These are phyloP conservation scores for Xylaria sp. DNA, from an alignment of 2,329 filamentous ascomycete genomes.

Conservation along the genomic window DNA sequence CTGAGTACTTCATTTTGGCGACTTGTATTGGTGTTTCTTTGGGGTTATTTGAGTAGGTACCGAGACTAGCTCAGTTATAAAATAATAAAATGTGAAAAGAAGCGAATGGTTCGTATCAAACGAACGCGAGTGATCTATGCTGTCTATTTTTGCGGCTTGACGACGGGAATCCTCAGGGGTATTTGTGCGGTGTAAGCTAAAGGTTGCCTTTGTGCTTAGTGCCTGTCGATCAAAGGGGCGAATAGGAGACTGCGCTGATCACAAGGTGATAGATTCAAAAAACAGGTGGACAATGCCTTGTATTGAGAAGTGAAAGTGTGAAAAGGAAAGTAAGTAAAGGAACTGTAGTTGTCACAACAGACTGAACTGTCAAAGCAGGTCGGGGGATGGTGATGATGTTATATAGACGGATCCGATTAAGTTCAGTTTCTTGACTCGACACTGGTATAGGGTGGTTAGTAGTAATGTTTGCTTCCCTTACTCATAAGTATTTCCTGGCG, in stretches of 20 bases:
- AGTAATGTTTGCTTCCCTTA: too few species aligned
- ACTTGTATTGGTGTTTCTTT: slow-evolving; percentile 2
- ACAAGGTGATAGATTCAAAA: slow-evolving; percentile 5
- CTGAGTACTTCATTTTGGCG: slow-evolving; percentile 39
- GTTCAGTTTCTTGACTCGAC: neutral
- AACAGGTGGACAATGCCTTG: slow-evolving; percentile 19
- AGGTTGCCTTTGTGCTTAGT: slow-evolving; percentile 6
- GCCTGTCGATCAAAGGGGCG: neutral
- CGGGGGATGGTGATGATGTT: neutral
- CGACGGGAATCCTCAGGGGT: too few species aligned
- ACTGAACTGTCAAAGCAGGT: neutral
- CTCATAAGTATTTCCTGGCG: too few species aligned
- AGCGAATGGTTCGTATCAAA: slow-evolving; percentile 24
- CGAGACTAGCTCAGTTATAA: slow-evolving; percentile 32
- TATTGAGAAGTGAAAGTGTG: neutral
- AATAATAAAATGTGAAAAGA: neutral
- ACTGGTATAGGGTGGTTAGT: too few species aligned
- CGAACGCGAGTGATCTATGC: slow-evolving; percentile 11
- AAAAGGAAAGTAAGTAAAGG: neutral
- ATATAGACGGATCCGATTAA: neutral
- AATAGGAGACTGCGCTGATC: neutral
- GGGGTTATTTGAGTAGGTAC: slow-evolving; percentile 10
- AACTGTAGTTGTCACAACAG: neutral
- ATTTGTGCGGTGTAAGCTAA: neutral
- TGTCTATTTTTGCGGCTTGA: too few species aligned